Evolutionary conservation across 179 eudicot genomes (phyloP), one percentile per base, ranked within the genome.

Genomic region (Silene coronaria): DNA sequence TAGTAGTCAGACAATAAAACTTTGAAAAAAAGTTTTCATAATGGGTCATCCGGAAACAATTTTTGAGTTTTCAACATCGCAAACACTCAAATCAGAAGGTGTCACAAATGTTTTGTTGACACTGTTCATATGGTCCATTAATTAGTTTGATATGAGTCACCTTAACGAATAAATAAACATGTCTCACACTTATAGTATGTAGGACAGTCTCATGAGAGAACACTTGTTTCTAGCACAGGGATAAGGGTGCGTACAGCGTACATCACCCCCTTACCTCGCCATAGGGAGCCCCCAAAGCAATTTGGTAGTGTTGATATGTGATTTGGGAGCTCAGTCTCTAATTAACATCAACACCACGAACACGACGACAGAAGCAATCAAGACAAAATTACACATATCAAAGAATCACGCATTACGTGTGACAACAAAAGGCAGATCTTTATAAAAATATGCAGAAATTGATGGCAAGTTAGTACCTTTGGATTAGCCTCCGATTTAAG

Each of bases 401-500:
- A 71, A 42, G 8, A 71, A 16, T 1, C 32, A 12, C 5, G 3
- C 60, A n/a, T 4, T 16, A 19, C 3, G 53, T 21, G 19, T 21
- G 53, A 17, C 38, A 27, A 58, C 2, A 36, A 26, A 6, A 34
- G 16, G 6, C 19, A 58, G 24, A 13, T 17, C 1, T 36, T 36
- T 5, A 60, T n/a, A 14, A 28, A 30, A 72, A 23, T 70, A 60
- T 51, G 70, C 24, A 76, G 60, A 46, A 75, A 26, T 16, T n/a
- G 16, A 13, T 14, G 74, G 23, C 55, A 32, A 59, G 57, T 58
- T 63, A 26, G 27, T 78, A 94, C 98, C 97, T 91, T 94, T 73
- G 98, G 98, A 76, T 92, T 94, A 36, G 98, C 80, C 79, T 94
- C 98, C 32, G 83, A 74, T 91, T 91, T 94, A 26, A 84, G 78